These are phyloP conservation scores for Macrophomina pseudophaseolina DNA, from an alignment of 2,329 filamentous ascomycete genomes.

Conservation along the genomic window DNA sequence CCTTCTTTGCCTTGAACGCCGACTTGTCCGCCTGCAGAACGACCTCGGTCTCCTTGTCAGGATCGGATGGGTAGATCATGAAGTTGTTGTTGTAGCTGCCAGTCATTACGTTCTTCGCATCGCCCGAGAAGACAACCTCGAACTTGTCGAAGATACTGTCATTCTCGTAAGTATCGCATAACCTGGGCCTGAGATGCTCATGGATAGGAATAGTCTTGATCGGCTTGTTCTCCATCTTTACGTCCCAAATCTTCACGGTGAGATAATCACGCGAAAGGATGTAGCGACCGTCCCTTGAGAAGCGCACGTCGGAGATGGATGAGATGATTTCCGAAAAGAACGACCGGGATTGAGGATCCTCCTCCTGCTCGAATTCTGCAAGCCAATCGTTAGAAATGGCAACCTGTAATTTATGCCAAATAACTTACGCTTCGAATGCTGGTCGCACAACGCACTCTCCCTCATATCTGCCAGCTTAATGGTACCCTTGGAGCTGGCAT, in stretches of 20 bases:
- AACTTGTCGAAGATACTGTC: constrained; percentile 99
- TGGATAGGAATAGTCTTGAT: constrained; percentile 99
- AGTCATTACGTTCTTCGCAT: constrained; percentile 99
- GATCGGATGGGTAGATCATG: constrained; percentile 99
- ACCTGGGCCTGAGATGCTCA: constrained; percentile 88
- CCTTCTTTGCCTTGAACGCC: constrained; percentile 99
- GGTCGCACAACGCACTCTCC: constrained; percentile 92
- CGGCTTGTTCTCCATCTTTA: constrained; percentile 97
- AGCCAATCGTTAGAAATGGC: constrained; percentile 25
- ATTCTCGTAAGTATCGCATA: constrained; percentile 99
- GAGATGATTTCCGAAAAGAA: constrained; percentile 99
- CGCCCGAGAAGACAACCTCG: constrained; percentile 97
- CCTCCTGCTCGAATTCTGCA: constrained; percentile 96
- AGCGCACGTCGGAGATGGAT: constrained; percentile 97
- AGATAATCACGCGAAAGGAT: constrained; percentile 97
- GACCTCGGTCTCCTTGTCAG: constrained; percentile 94
- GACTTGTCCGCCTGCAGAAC: constrained; percentile 98
- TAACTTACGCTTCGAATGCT: constrained; percentile 87
- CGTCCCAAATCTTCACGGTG: constrained; percentile 99
- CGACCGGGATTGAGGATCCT: constrained; percentile 93
- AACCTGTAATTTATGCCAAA: constrained; percentile 24
- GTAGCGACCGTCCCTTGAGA: constrained; percentile 94
- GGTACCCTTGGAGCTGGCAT: constrained; percentile 97
- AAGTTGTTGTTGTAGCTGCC: constrained; percentile 99
- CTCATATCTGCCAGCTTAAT: constrained; percentile 99